Evolutionary conservation across 495 filamentous ascomycete species (phyloP).

Genomic region (Aspergillus bertholletiae): DNA sequence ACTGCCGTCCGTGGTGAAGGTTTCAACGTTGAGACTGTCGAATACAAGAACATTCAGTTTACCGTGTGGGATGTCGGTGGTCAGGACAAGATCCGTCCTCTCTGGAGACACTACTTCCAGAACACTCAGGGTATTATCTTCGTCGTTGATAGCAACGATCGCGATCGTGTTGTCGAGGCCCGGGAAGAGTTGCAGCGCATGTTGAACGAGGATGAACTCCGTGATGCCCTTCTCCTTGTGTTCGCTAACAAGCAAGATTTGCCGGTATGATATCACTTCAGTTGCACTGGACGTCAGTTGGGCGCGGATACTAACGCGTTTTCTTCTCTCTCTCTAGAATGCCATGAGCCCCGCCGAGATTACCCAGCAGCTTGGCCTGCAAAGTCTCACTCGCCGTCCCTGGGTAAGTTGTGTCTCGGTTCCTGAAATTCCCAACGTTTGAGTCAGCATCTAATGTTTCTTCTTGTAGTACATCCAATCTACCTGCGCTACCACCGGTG

Average conservation of each 20-base stretch:
- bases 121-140: slow-evolving; percentile 99
- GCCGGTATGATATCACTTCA: slow-evolving; percentile 62
- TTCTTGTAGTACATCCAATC: slow-evolving; percentile 92
- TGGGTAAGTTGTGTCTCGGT: slow-evolving; percentile 71
- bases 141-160: slow-evolving; percentile 99
- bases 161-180: slow-evolving; percentile 98
- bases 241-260: slow-evolving; percentile 99
- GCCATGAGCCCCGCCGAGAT: slow-evolving; percentile 99
- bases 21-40: slow-evolving; percentile 99
- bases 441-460: slow-evolving; percentile 17
- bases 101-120: slow-evolving; percentile 99
- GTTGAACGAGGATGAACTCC: slow-evolving; percentile 99
- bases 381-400: slow-evolving; percentile 93
- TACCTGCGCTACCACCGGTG: slow-evolving; percentile 97
- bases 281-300: background rate
- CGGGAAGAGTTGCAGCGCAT: slow-evolving; percentile 99
- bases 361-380: slow-evolving; percentile 98
- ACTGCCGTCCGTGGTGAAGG: slow-evolving; percentile 46
- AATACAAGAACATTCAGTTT: slow-evolving; percentile 99
- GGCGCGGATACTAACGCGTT: slow-evolving; percentile 15
- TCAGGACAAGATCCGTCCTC: slow-evolving; percentile 99
- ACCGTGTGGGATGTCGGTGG: slow-evolving; percentile 99
- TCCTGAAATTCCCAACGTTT: background rate
- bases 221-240: slow-evolving; percentile 94
- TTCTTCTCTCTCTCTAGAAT: slow-evolving; percentile 60